A percentile compares a stretch with the other conserved stretches of the same genome.
phyloP scores from a whole-genome alignment of 306 rosid genomes.

The apple (Malus domestica) region ASM211411v1 NC_041802.1:2761001-2761500 shows the following conservation, averaged over 20 bases:
- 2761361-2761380: conserved; percentile 18
- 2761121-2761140: conserved; percentile 78
- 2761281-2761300: conserved; percentile 62
- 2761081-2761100: conserved; percentile 59
- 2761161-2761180: conserved; percentile 73
- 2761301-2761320: conserved; percentile 94
- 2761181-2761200: conserved; percentile 80
- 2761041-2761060: background rate
- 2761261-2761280: conserved; percentile 85
- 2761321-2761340: conserved; percentile 21
- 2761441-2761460: too few relatives aligned
- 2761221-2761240: conserved; percentile 34
- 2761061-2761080: conserved; percentile 61
- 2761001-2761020: conserved; percentile 28
- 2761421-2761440: too few relatives aligned
- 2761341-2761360: background rate
- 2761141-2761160: conserved; percentile 85
- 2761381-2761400: background rate
- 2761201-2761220: conserved; percentile 45
- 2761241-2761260: conserved; percentile 78
- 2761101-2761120: conserved; percentile 79
- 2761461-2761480: too few relatives aligned
- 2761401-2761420: background rate
- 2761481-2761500: too few relatives aligned
- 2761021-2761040: background rate